Conservation (phyloP, 2,329 filamentous ascomycete genomes). For the Paracoccidioides lutzii region DNA sequence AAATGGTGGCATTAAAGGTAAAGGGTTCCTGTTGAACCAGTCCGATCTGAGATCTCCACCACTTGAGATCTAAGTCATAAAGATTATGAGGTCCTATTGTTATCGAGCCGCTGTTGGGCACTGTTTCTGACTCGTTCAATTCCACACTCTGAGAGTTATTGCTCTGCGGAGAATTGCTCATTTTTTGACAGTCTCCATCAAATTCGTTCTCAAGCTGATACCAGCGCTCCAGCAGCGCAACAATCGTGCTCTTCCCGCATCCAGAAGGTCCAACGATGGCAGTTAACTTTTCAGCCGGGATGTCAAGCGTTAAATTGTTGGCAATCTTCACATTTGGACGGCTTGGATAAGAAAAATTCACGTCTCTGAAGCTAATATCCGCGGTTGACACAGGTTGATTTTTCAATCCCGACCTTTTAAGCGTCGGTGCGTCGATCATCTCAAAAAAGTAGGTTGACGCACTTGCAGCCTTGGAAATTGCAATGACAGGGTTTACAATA, state of each 20-base stretch:
- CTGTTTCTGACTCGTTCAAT: background rate
- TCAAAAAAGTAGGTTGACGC: constrained; percentile 22
- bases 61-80: constrained; percentile 48
- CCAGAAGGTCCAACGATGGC: constrained; percentile 36
- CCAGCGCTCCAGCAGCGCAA: constrained; percentile 32
- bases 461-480: constrained; percentile 23
- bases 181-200: background rate
- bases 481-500: constrained; percentile 19
- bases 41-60: constrained; percentile 45
- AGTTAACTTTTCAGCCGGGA: constrained; percentile 27
- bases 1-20: constrained; percentile 54
- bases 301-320: constrained; percentile 21
- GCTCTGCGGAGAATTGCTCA: background rate
- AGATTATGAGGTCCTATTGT: constrained; percentile 42
- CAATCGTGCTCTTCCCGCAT: constrained; percentile 35
- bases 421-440: constrained; percentile 19
- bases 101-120: constrained; percentile 34
- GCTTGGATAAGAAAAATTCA: constrained; percentile 60
- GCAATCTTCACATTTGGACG: constrained; percentile 26
- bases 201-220: constrained; percentile 20
- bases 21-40: constrained; percentile 58
- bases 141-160: constrained; percentile 1
- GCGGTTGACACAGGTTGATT: constrained; percentile 39
- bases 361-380: constrained; percentile 46
- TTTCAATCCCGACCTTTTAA: constrained; percentile 27